Evolutionary conservation across 2,329 filamentous ascomycete species (phyloP), one percentile per base, ranked within the genome.

Genomic region (Basipetospora chlamydospora): DNA sequence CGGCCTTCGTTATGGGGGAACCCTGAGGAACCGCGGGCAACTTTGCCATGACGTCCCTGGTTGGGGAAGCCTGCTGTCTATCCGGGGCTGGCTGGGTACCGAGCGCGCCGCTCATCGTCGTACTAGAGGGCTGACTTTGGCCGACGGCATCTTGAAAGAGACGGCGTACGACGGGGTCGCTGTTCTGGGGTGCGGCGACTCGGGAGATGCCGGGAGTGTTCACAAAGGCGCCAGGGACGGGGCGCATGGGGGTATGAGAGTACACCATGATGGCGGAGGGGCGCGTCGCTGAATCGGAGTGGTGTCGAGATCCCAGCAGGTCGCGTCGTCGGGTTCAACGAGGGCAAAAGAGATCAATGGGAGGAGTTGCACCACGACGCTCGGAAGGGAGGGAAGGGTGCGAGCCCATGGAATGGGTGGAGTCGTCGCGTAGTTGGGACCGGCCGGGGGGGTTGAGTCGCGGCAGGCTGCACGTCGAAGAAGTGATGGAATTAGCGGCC

Each of bases 1-100:
- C 84, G 15, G 85, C 90, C 56, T 84, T 81, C 46, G 82, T 71
- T 41, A 93, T 70, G 1, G 82, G 80, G 30, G 73, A 75, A 32
- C 80, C 51, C 39, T 59, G 55, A 29, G 63, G 59, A 9, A 51
- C 54, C 41, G 37, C 25, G 4, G 42, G 38, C 10, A 42, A 30
- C 15, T 36, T 39, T 12, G 38, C 39, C 10, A 43, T 16, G 16
- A 32, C 33, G 6, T 44, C 42, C 8, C 18, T 15, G 6, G 25
- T 21, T 12, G 35, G 35, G 8, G 36, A 10, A 28, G 25, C 13
- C 9, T 23, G 28, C 11, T 16, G 17, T 15, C 28, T 29, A 25
- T 13, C 29, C 10, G 35, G 10, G 11, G 28, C 9, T 2, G 4
- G 12, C 13, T 12, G 26, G 9, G 29, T 18, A 11, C 29, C 29